A percentile compares a stretch with the other conserved stretches of the same genome.
Evolutionary conservation across 1,284 basidiomycete species (phyloP).

Genomic region (Cerrena zonata): DNA sequence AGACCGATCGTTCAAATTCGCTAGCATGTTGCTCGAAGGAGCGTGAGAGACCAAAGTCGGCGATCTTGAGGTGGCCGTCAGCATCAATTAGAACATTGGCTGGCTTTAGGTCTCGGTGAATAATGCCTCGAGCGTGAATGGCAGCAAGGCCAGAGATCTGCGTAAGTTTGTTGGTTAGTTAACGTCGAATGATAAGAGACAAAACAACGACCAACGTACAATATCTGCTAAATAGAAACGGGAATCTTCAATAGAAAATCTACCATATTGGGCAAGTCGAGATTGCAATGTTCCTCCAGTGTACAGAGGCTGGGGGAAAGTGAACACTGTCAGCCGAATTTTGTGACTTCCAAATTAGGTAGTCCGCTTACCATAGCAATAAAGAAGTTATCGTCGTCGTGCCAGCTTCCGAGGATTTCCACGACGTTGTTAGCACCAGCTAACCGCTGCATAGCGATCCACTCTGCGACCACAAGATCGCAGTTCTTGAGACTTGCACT

Average conservation of each 20-base stretch:
- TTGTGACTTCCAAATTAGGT: no score
- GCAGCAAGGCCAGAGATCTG: slow-evolving; percentile 5
- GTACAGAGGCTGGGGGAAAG: slow-evolving; percentile 1
- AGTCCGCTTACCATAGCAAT: slow-evolving; percentile 10
- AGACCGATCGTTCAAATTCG: background rate
- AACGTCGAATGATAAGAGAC: no score
- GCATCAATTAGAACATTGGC: slow-evolving; percentile 59
- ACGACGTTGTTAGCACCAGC: slow-evolving; percentile 1
- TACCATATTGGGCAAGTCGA: background rate
- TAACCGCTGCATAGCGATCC: background rate
- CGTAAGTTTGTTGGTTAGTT: background rate
- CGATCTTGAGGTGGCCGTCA: slow-evolving; percentile 55
- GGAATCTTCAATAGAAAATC: background rate
- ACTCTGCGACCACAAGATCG: background rate
- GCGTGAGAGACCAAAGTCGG: slow-evolving; percentile 20
- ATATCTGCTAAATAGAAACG: background rate
- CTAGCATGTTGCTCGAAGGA: slow-evolving; percentile 36
- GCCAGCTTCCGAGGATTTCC: slow-evolving; percentile 2
- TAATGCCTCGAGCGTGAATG: slow-evolving; percentile 17
- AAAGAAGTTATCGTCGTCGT: slow-evolving; percentile 4
- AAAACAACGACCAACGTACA: background rate
- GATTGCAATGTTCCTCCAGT: slow-evolving; percentile 5
- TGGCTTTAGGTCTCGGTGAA: slow-evolving; percentile 46
- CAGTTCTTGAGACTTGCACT: background rate
- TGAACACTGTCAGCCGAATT: no score